Base-by-base conservation (phyloP, 2,329 filamentous ascomycete genomes). In the Colletotrichum lindemuthianum region DNA sequence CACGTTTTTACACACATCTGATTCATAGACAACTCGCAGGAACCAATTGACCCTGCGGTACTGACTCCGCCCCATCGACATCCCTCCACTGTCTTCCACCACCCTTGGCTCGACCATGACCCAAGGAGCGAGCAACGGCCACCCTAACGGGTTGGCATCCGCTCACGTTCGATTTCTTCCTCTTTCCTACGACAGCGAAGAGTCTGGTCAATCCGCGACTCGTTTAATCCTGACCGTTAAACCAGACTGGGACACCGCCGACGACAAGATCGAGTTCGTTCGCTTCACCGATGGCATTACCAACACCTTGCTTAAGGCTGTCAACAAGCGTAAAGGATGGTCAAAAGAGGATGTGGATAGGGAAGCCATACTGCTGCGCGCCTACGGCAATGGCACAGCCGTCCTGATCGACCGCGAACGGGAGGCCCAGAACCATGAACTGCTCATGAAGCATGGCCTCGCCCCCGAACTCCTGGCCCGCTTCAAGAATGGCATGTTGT, bases 271-370 rank as follows among this genome's bases (percentile, higher is more conserved):
- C 71, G 89, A 96, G 73, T 92, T 98, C 74, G 85, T 93, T 70
- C 90, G 92, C 69, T 99, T 98, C 82, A 99, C 93, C 43, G 96
- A 99, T 73, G 96, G 96, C 74, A 99, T 98, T 80, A 99, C 96
- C 70, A 99, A 99, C 79, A 98, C 94, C 53, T 82, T 95, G 52
- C 83, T 93, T 68, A 94, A 94, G 76, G 89, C 90, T n/a, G 79
- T 91, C 73, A 92, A 92, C 75, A 86, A 83, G 69, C 83, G 83
- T 33, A 76, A 81, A 1, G 92, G 91, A 53, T 82, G 90, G 69
- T 90, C 92, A 54, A 86, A 91, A 71, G 88, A 93, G 57, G 86
- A 93, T 71, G 85, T 95, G 69, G 94, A 98, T 77, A 85, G 86
- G 67, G 92, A 97, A 69, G 92, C 96, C 39, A 88, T 98, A 70